These are phyloP conservation scores for Saturnispora saitoi DNA, from an alignment of 805 yeast genomes.

Conservation along the genomic window DNA sequence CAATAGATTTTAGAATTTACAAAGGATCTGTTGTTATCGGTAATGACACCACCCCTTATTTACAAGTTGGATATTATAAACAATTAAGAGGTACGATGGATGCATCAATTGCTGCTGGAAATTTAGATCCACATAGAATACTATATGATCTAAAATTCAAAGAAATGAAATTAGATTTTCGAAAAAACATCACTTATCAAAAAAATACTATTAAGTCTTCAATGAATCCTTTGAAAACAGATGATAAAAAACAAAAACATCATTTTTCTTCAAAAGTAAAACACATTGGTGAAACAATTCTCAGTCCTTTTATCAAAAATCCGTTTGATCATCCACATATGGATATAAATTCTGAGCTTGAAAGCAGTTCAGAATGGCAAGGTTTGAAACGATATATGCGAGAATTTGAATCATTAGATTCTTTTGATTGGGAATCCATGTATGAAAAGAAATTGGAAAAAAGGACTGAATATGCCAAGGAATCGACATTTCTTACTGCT, in stretches of 20 bases:
- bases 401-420: conserved; percentile 8
- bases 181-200: conserved; percentile 63
- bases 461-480: conserved; percentile 74
- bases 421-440: conserved; percentile 8
- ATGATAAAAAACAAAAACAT: background rate
- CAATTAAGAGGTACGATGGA: conserved; percentile 52
- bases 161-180: conserved; percentile 50
- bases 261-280: background rate
- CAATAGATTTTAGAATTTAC: conserved; percentile 50
- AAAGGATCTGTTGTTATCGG: conserved; percentile 76
- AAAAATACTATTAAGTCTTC: conserved; percentile 9
- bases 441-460: conserved; percentile 25
- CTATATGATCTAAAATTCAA: conserved; percentile 37
- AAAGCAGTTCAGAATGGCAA: conserved; percentile 43
- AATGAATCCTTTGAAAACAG: background rate
- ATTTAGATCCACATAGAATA: conserved; percentile 49
- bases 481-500: conserved; percentile 59
- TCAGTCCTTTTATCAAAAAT: background rate
- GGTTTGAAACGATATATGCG: conserved; percentile 67
- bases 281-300: background rate
- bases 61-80: conserved; percentile 54
- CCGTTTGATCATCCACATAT: background rate
- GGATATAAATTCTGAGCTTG: background rate
- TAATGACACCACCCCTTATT: conserved; percentile 65
- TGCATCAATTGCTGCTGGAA: conserved; percentile 35